Conservation (phyloP, 2,329 filamentous ascomycete genomes). For the Emmonsia crescens region DNA sequence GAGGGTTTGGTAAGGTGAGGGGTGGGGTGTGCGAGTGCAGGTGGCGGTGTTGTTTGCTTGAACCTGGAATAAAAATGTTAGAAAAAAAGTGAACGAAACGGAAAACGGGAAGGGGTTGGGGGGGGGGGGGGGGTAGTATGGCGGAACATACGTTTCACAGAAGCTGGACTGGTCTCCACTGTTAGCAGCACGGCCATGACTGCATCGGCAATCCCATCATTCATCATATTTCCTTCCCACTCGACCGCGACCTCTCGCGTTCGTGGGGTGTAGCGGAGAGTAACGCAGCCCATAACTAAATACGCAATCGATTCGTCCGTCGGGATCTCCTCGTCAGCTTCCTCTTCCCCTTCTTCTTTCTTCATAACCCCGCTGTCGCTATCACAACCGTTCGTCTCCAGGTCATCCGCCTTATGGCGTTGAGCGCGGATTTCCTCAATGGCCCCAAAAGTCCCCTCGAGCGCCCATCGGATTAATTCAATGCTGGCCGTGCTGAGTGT, state of each 20-base stretch:
- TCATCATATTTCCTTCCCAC: conserved; percentile 97
- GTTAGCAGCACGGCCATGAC: conserved; percentile 87
- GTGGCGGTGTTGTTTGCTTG: conserved; percentile 42
- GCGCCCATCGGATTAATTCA: conserved; percentile 84
- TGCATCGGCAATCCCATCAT: conserved; percentile 95
- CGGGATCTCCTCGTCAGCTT: conserved; percentile 36
- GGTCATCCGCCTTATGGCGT: conserved; percentile 16
- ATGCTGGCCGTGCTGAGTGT: conserved; percentile 79
- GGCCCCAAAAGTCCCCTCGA: conserved; percentile 86
- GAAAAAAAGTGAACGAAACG: conserved; percentile 16
- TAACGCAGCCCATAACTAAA: conserved; percentile 80
- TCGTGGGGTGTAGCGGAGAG: conserved; percentile 59
- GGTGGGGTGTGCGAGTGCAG: conserved; percentile 33
- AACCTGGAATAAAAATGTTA: conserved; percentile 34
- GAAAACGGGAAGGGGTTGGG: no score
- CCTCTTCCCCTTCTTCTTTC: conserved; percentile 33
- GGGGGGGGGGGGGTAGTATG: no score
- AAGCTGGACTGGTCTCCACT: conserved; percentile 86
- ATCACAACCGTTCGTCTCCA: conserved; percentile 12
- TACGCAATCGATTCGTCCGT: conserved; percentile 35
- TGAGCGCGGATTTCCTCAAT: conserved; percentile 47
- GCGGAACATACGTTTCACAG: conserved; percentile 82
- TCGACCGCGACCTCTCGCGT: conserved; percentile 79
- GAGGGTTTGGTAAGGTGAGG: conserved; percentile 51
- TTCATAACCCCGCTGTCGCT: background rate